Percentiles rank a stretch among this genome's conserved stretches.
Evolutionary conservation across 371 early-diverging fungal species (phyloP).

Genomic region (Mortierella sp.): DNA sequence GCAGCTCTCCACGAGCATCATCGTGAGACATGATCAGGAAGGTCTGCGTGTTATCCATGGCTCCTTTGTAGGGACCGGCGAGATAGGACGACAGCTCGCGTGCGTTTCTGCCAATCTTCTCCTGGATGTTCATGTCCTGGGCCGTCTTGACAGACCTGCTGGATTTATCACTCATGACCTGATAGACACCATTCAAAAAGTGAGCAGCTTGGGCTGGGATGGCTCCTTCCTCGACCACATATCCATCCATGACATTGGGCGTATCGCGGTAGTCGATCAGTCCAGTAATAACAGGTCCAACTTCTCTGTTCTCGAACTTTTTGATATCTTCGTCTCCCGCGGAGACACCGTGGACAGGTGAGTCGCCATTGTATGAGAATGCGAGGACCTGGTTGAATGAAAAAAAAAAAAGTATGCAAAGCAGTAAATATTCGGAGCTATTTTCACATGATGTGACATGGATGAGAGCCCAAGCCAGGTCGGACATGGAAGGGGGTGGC

Average conservation of each 20-base stretch:
- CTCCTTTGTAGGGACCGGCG: conserved; percentile 48
- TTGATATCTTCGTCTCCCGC: conserved; percentile 44
- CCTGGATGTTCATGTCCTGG: conserved; percentile 17
- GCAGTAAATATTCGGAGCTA: background rate
- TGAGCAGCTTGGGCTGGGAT: conserved; percentile 43
- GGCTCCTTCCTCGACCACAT: conserved; percentile 58
- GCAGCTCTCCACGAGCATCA: conserved; percentile 49
- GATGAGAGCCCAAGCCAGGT: background rate
- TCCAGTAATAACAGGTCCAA: conserved; percentile 57
- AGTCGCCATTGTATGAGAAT: conserved; percentile 49
- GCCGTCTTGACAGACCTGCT: conserved; percentile 37
- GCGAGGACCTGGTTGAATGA: conserved; percentile 36
- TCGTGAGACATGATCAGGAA: conserved; percentile 59
- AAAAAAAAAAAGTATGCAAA: conserved; percentile 8
- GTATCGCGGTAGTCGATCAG: conserved; percentile 54
- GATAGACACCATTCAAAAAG: conserved; percentile 28
- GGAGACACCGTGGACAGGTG: conserved; percentile 43
- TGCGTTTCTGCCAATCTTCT: conserved; percentile 31
- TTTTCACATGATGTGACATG: conserved; percentile 4
- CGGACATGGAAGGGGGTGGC: too few species aligned
- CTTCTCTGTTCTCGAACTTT: conserved; percentile 33
- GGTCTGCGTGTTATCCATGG: conserved; percentile 54
- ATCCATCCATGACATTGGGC: conserved; percentile 54
- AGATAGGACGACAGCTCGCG: conserved; percentile 47
- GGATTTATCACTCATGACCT: conserved; percentile 30